phyloP scores from a whole-genome alignment of 768 basidiomycete genomes.

The Naganishia vishniacii region DNA sequence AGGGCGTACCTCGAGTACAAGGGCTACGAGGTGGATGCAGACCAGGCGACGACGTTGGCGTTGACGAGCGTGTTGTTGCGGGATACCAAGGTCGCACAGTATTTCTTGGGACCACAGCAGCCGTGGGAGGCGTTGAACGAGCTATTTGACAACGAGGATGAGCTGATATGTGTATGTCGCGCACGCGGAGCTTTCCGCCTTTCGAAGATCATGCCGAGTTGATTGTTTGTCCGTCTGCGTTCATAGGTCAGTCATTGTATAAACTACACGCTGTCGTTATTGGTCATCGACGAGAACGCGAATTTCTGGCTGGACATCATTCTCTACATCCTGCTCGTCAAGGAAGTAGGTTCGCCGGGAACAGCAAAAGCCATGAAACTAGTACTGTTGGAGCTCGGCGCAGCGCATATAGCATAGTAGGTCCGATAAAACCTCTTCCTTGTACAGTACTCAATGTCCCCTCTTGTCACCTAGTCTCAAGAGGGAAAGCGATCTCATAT shows the following conservation, averaged over 20 bases:
- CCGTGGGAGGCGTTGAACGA: slow-evolving; percentile 4
- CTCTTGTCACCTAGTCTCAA: background rate
- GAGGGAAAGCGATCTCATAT: slow-evolving; percentile 1
- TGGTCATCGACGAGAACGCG: slow-evolving; percentile 4
- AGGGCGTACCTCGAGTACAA: slow-evolving; percentile 6
- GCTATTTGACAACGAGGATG: background rate
- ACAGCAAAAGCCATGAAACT: background rate
- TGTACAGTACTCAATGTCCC: background rate
- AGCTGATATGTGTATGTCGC: background rate
- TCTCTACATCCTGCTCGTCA: slow-evolving; percentile 3
- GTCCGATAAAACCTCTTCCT: background rate
- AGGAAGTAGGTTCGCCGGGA: background rate
- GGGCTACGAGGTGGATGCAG: background rate
- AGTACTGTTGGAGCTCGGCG: background rate
- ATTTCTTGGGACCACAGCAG: background rate
- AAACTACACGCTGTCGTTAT: slow-evolving; percentile 3
- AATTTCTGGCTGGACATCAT: slow-evolving; percentile 12
- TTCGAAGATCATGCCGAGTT: background rate
- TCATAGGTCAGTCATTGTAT: slow-evolving; percentile 7
- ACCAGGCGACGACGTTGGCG: background rate
- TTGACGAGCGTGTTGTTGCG: slow-evolving; percentile 1
- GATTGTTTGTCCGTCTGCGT: background rate
- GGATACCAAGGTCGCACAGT: slow-evolving; percentile 2
- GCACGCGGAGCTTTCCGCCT: too few relatives aligned
- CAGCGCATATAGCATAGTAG: slow-evolving; percentile 6